Percentiles rank a stretch among this genome's conserved stretches.
These are phyloP conservation scores for Phylloporus scabripes DNA, from an alignment of 768 basidiomycete genomes.

Conservation along the genomic window DNA sequence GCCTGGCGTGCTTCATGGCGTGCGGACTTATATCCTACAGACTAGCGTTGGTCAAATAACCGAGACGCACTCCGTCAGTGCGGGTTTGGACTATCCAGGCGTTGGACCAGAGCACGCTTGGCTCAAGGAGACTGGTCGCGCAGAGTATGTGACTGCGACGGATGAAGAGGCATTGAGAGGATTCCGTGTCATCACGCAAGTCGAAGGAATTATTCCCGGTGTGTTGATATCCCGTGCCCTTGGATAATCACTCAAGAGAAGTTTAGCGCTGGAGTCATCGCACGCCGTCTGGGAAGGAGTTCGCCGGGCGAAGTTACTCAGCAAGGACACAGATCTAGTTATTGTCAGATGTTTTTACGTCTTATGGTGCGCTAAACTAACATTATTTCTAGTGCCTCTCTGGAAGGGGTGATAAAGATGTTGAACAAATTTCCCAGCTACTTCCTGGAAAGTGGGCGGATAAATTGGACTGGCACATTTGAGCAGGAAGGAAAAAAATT, in stretches of 20 bases:
- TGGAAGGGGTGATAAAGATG: slow-evolving; percentile 96
- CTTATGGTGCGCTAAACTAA: slow-evolving; percentile 8
- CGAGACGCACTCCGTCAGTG: slow-evolving; percentile 96
- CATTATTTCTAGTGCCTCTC: slow-evolving; percentile 65
- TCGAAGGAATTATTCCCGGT: slow-evolving; percentile 97
- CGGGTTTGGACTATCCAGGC: slow-evolving; percentile 93
- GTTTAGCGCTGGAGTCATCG: slow-evolving; percentile 82
- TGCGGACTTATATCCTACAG: slow-evolving; percentile 92
- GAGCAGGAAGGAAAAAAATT: slow-evolving; percentile 2
- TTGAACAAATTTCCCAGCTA: slow-evolving; percentile 91
- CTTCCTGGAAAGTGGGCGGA: slow-evolving; percentile 94
- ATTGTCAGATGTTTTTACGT: slow-evolving; percentile 54
- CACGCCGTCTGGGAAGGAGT: slow-evolving; percentile 96
- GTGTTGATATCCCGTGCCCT: slow-evolving; percentile 15
- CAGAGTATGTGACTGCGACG: slow-evolving; percentile 89
- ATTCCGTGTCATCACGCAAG: slow-evolving; percentile 86
- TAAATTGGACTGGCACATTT: slow-evolving; percentile 87
- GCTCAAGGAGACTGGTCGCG: slow-evolving; percentile 91
- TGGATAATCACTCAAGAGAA: slow-evolving; percentile 4
- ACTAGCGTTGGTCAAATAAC: slow-evolving; percentile 86
- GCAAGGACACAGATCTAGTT: slow-evolving; percentile 83
- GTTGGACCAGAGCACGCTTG: slow-evolving; percentile 98
- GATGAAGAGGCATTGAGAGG: slow-evolving; percentile 92
- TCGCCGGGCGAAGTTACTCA: slow-evolving; percentile 74
- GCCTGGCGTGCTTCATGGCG: slow-evolving; percentile 94